Evolutionary conservation across 192 early-diverging fungal species (phyloP), one percentile per base, ranked within the genome.

Genomic region (Coemansia asiatica): DNA sequence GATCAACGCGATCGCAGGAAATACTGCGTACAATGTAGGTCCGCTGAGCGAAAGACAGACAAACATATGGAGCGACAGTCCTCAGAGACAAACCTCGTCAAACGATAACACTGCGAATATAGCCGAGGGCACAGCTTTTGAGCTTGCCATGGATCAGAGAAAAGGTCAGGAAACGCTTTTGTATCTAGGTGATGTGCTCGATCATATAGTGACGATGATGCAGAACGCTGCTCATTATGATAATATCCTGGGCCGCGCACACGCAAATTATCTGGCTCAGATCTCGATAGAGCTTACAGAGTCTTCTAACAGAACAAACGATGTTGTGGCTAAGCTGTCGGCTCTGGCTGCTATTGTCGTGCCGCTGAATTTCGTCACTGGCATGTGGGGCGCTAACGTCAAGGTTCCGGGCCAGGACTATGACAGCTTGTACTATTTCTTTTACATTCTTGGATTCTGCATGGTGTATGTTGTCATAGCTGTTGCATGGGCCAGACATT

Each of bases 361-460:
- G 25, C 96, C 96, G 15, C 74, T 97, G 62, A 95, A 95, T 63
- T 73, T 98, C 60, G 84, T 96, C 26, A 94, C 95, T 0, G 94
- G 92, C 19, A 73, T 89, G 59, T 87, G 82, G 83, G 87, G 87
- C 54, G 78, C 84, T 18, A 85, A 86, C 48, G 83, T 85, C 57
- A 78, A 75, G 40, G 83, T 85, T 0, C 81, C 81, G 15, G 72
- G 76, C 0, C 81, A 83, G 35, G 77, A 82, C 38, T 64, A 65
- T 26, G 74, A 73, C 10, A 68, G 74, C 40, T 25, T 84, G 66
- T 35, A 66, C 21, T 79, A 73, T 50, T 84, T 84, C 63, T 75
- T 78, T 53, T 44, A 15, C 9, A 83, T 83, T 25, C 66, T 85
- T 12, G 70, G 61, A 2, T 62, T 72, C 61, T 72, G 71, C 38